Conservation (phyloP, 768 basidiomycete genomes). For the Xerocomus spinulosus region DNA sequence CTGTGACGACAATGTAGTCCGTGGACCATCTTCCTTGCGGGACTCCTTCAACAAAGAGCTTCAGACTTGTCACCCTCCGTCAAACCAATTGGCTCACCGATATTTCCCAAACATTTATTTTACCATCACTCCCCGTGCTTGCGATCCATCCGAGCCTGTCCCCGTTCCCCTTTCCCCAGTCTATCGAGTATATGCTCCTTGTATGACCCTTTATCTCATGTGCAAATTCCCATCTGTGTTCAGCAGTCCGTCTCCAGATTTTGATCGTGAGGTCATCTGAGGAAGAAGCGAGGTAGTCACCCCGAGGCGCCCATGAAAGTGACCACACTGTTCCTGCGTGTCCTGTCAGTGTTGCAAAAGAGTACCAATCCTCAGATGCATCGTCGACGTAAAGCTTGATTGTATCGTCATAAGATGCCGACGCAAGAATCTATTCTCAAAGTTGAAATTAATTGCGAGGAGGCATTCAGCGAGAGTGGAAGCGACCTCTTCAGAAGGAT, state of each 20-base stretch:
- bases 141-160: slow-evolving; percentile 74
- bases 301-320: slow-evolving; percentile 73
- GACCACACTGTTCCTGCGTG: slow-evolving; percentile 92
- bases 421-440: slow-evolving; percentile 78
- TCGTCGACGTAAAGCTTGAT: slow-evolving; percentile 93
- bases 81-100: slow-evolving; percentile 36
- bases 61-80: background rate
- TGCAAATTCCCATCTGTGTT: slow-evolving; percentile 61
- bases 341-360: slow-evolving; percentile 74
- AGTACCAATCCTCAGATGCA: slow-evolving; percentile 91
- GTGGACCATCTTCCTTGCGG: slow-evolving; percentile 3
- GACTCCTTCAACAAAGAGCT: slow-evolving; percentile 15
- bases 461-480: background rate
- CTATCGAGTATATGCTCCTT: slow-evolving; percentile 74
- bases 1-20: slow-evolving; percentile 30
- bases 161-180: slow-evolving; percentile 54
- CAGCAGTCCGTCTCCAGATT: slow-evolving; percentile 71
- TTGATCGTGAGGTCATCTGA: slow-evolving; percentile 83
- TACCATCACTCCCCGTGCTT: slow-evolving; percentile 82
- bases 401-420: slow-evolving; percentile 94
- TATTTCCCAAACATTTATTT: slow-evolving; percentile 77
- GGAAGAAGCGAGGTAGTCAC: slow-evolving; percentile 77
- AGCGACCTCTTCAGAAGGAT: slow-evolving; percentile 87
- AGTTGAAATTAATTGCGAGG: slow-evolving; percentile 7
- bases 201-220: slow-evolving; percentile 61